These are phyloP conservation scores for baker's yeast (Saccharomyces cerevisiae) DNA, from an alignment of 805 yeast species.

Conservation along the genomic window DNA sequence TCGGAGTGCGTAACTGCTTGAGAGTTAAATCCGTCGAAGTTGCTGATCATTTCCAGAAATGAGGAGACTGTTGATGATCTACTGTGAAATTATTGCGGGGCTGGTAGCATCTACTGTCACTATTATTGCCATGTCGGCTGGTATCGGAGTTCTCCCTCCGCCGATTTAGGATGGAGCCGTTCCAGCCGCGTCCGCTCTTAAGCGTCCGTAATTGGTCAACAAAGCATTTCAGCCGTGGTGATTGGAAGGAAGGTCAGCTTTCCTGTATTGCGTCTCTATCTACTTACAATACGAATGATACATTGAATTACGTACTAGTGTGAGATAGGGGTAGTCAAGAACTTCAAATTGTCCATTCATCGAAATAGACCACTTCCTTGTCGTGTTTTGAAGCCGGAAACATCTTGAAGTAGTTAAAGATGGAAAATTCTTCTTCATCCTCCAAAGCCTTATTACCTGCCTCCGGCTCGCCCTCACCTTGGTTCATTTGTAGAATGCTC, in stretches of 20 bases:
- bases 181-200: not conserved
- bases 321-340: not conserved
- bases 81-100: not conserved
- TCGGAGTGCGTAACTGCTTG: not conserved
- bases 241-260: not conserved
- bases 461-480: slow-evolving; percentile 19
- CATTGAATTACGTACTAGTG: not conserved
- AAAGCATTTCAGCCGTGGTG: not conserved
- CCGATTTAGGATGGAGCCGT: not conserved
- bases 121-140: not conserved
- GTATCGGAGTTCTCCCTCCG: not conserved
- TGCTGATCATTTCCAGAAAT: not conserved
- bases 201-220: not conserved
- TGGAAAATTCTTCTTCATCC: slow-evolving; percentile 31
- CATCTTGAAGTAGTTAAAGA: slow-evolving; percentile 37
- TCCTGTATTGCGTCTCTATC: not conserved
- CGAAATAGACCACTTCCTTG: slow-evolving; percentile 40
- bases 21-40: not conserved
- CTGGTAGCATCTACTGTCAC: not conserved
- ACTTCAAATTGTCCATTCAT: slow-evolving; percentile 37
- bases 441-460: slow-evolving; percentile 4
- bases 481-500: slow-evolving; percentile 59
- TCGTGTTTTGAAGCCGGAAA: slow-evolving; percentile 34
- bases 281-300: not conserved
- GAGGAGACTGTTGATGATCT: not conserved